Base-by-base conservation (phyloP, 371 early-diverging fungal species). In the Amoeboaphelidium protococcarum region DNA sequence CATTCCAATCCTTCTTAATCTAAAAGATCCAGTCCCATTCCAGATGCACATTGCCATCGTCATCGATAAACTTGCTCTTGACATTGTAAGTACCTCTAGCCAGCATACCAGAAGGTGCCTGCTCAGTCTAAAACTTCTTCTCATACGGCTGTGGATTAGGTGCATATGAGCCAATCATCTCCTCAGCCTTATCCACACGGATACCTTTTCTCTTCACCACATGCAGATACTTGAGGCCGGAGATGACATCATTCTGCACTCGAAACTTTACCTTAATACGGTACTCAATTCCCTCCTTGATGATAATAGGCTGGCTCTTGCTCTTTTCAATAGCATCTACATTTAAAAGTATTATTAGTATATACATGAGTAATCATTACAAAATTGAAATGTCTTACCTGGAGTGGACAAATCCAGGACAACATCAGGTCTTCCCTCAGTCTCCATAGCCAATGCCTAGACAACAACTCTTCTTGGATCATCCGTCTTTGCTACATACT, bases 251-350 rank as follows among this genome's bases (percentile, higher is more conserved):
- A 58, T 87, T 80, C 64, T 89, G 81, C 52, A 94, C 74, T 58
- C 84, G 74, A 50, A 10, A 94, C 47, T 68, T 69, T 55, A 94
- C 78, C 68, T 85, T 86, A 62, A 89, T 69, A 48, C 80, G 71
- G 71, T 89, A 90, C 52, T 83, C 83, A 49, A 76, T 69, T 49
- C 91, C 91, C 62, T 90, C 91, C 67, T 94, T 94, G 66, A 94
- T 90, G 19, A 74, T 73, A 52, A 94, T 72, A 3, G 76, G 71
- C 25, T 66, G 67, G 40, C 62, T 62, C 55, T 76, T 78, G 52
- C 84, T 70, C 27, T 63, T 54, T 16, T 71, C 65, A 40, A 78
- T 47, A 45, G 67, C 64, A 42, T 52, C 66, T n/a, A n/a, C n/a
- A n/a, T n/a, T n/a, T n/a, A n/a, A n/a, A n/a, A n/a, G n/a, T n/a